These are phyloP conservation scores for Cystobasidium onofrii DNA, from an alignment of 768 basidiomycete species.

Conservation along the genomic window DNA sequence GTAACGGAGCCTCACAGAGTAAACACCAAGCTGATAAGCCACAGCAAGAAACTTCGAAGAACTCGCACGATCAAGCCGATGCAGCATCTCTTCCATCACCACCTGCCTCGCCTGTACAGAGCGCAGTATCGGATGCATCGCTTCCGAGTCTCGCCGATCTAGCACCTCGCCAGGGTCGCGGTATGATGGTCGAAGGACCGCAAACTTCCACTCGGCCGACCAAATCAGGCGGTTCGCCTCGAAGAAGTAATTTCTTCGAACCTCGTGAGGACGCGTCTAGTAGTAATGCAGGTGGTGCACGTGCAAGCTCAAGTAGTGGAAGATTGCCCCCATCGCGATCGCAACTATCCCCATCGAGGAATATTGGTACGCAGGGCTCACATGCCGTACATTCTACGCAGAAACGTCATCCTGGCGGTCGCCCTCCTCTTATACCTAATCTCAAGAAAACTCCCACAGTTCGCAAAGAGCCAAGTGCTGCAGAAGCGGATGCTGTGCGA, in stretches of 20 bases:
- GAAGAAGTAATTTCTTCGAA: too few species aligned
- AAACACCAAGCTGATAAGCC: not conserved
- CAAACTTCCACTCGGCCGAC: not conserved
- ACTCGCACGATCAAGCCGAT: not conserved
- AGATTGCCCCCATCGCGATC: not conserved
- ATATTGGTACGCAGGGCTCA: not conserved
- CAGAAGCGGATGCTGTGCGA: not conserved
- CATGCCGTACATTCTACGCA: not conserved
- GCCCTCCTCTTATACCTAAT: not conserved
- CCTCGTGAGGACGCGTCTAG: too few species aligned
- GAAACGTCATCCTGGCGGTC: not conserved
- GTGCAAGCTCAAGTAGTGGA: not conserved
- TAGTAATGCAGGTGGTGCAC: not conserved
- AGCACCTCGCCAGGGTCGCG: not conserved
- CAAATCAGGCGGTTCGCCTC: too few species aligned
- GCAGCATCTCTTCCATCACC: not conserved
- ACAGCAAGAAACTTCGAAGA: not conserved
- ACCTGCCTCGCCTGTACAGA: not conserved
- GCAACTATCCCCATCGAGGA: not conserved
- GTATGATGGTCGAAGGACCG: not conserved
- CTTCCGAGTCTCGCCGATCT: not conserved
- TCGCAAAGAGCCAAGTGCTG: not conserved
- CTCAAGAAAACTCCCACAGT: not conserved
- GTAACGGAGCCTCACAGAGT: not conserved
- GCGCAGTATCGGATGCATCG: not conserved